Evolutionary conservation across 1,284 basidiomycete species (phyloP).

Genomic region (Moesziomyces sp.): DNA sequence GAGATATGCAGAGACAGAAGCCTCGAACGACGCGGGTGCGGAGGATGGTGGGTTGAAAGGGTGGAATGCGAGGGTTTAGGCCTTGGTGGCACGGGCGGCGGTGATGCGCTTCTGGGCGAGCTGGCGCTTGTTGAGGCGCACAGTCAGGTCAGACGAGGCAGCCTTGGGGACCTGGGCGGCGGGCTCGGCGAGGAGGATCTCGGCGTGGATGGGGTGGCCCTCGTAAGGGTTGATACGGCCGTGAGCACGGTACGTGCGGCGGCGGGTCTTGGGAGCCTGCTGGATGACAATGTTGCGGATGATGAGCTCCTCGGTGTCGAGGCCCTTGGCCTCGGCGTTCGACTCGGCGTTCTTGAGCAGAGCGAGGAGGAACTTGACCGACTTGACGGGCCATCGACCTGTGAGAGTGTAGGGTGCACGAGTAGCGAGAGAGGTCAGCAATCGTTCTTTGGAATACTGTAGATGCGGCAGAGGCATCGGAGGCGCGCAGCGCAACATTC

Average conservation of each 20-base stretch:
- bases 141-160: constrained; percentile 35
- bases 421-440: constrained; percentile 14
- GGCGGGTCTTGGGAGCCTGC: constrained; percentile 99
- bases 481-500: no score
- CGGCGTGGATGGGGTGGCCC: constrained; percentile 93
- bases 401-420: not conserved
- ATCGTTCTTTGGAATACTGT: not conserved
- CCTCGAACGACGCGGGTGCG: constrained; percentile 5
- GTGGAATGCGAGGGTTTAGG: constrained; percentile 14
- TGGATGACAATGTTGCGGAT: constrained; percentile 99
- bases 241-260: constrained; percentile 98
- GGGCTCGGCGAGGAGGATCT: constrained; percentile 70
- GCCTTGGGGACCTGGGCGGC: constrained; percentile 66
- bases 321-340: constrained; percentile 97
- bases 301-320: constrained; percentile 88
- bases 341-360: constrained; percentile 99
- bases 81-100: constrained; percentile 54
- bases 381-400: constrained; percentile 99
- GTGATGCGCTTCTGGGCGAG: constrained; percentile 63
- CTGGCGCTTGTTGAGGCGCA: constrained; percentile 66
- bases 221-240: constrained; percentile 80
- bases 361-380: constrained; percentile 91
- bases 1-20: constrained; percentile 12
- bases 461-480: not conserved
- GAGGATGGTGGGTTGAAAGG: not conserved